These are phyloP conservation scores for Paracoccidioides lutzii DNA, from an alignment of 2,329 filamentous ascomycete genomes.

Conservation along the genomic window DNA sequence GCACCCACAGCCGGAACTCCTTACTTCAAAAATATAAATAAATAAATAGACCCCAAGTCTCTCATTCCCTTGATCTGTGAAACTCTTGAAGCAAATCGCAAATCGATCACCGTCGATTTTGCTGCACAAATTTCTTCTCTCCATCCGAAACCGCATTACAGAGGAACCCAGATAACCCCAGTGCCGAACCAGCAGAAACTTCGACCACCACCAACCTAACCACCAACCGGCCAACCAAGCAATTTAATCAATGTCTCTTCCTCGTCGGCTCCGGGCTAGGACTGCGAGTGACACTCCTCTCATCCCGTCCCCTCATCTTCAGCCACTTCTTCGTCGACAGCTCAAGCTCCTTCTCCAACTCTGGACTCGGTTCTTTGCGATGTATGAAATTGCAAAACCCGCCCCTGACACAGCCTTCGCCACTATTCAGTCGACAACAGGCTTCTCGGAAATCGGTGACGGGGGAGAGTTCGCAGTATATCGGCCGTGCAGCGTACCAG, in stretches of 20 bases:
- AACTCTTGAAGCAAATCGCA: background rate
- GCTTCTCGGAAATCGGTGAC: conserved; percentile 98
- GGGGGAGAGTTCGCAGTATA: conserved; percentile 94
- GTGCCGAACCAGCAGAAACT: background rate
- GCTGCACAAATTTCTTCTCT: no score
- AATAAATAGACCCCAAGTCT: background rate
- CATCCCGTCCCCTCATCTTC: conserved; percentile 68
- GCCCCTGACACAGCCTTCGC: conserved; percentile 87
- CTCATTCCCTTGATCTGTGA: background rate
- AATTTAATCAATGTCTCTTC: conserved; percentile 46
- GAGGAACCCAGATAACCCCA: background rate
- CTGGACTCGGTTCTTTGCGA: conserved; percentile 80
- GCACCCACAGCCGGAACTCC: background rate
- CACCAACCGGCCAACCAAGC: background rate
- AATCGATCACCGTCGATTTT: background rate
- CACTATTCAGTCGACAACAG: conserved; percentile 85
- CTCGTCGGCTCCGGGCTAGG: conserved; percentile 75
- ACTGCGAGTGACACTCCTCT: conserved; percentile 66
- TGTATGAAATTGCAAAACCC: conserved; percentile 99
- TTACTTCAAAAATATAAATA: conserved; percentile 5
- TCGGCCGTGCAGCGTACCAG: conserved; percentile 93
- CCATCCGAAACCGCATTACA: no score
- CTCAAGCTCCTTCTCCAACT: conserved; percentile 77
- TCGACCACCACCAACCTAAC: no score
- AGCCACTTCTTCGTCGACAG: conserved; percentile 95